These are phyloP conservation scores for Cocos nucifera DNA, from an alignment of 176 grass and related monocot genomes.

Conservation along the genomic window DNA sequence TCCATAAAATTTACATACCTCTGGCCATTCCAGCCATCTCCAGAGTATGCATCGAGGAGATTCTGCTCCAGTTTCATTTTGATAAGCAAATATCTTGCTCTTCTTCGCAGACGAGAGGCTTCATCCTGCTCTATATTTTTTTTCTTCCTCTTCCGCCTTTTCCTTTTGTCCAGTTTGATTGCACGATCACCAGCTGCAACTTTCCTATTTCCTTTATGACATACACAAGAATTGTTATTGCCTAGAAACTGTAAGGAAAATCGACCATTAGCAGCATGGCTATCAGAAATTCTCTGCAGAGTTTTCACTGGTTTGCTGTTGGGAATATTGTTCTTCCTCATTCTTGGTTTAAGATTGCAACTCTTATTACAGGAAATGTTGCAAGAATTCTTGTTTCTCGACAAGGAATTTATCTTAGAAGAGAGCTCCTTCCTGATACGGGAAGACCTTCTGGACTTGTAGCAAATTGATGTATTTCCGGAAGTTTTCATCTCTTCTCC, in stretches of 20 bases:
- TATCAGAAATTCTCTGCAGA: slow-evolving; percentile 33
- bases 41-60: slow-evolving; percentile 88
- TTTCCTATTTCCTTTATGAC: slow-evolving; percentile 18
- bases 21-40: slow-evolving; percentile 95
- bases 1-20: slow-evolving; percentile 29
- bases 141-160: slow-evolving; percentile 44
- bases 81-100: slow-evolving; percentile 67
- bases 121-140: slow-evolving; percentile 55
- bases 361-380: slow-evolving; percentile 22
- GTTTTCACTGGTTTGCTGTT: slow-evolving; percentile 24
- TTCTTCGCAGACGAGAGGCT: slow-evolving; percentile 62
- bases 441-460: slow-evolving; percentile 33
- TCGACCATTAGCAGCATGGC: slow-evolving; percentile 19
- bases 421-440: slow-evolving; percentile 14
- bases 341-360: slow-evolving; percentile 31
- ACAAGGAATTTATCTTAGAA: slow-evolving; percentile 24
- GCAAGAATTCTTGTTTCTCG: slow-evolving; percentile 17
- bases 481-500: slow-evolving; percentile 32
- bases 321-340: slow-evolving; percentile 22
- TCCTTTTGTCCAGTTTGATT: slow-evolving; percentile 23
- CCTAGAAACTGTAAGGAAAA: background rate
- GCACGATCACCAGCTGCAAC: slow-evolving; percentile 26
- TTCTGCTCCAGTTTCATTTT: slow-evolving; percentile 88
- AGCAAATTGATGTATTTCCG: slow-evolving; percentile 43
- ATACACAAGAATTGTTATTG: background rate